Base-by-base conservation (phyloP, 2,329 filamentous ascomycete species). In the Setomelanomma holmii region DNA sequence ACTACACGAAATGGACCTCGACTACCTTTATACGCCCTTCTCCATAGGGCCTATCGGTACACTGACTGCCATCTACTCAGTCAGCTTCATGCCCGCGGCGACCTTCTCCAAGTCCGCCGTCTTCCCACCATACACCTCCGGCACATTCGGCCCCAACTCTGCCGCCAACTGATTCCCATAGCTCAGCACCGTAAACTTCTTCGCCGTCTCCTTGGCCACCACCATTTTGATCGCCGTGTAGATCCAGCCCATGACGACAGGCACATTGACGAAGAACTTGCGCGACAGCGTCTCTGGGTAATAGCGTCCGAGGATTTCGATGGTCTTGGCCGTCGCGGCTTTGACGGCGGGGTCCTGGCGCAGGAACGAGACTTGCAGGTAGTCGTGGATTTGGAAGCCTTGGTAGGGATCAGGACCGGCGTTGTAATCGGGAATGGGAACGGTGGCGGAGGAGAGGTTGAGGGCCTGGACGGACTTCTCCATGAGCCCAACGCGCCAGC, bases 251-350 rank as follows among this genome's bases (percentile, higher is more conserved):
- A 97, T 97, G 67, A 97, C 82, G 49, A 87, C 77, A 0, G 93
- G 93, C 5, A 97, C 91, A 68, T 97, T 97, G 78, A 97, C 89
- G 72, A 97, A 97, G 82, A 93, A 97, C 81, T 97, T 97, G 78
- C 93, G 86, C 65, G 86, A 86, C 42, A 97, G 83, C 8, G 96
- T 86, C 79, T 97, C 93, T 0, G 93, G 93, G 78, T 97, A 97
- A 61, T 90, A 89, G 62, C 85, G 86, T 45, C 87, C 85, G 73
- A 97, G 91, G 45, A 89, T 82, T 56, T 89, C 83, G 73, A 97
- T 96, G 40, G 90, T 93, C 78, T 93, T 86, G 68, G 86, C 87
- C 59, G 86, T 89, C 14, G 90, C 89, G 3, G 86, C 82, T 75
- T 90, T 92, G 75, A 95, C 87, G 51, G 83, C 80, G 1, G 89